A percentile compares a stretch with the other conserved stretches of the same genome.
Evolutionary conservation across 2,329 filamentous ascomycete species (phyloP).

Genomic region (Fusarium palustre): DNA sequence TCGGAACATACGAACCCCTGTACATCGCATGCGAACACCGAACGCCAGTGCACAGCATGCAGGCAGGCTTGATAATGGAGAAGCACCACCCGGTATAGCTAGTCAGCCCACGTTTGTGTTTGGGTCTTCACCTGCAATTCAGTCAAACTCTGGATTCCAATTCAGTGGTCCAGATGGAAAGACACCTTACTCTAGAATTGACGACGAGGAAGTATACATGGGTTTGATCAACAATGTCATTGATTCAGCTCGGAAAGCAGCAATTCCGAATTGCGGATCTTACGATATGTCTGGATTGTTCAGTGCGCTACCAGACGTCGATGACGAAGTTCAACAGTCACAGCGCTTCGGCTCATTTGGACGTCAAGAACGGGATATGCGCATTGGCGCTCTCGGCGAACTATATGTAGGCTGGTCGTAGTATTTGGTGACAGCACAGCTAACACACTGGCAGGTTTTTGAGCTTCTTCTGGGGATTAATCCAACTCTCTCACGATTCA

Average conservation of each 20-base stretch:
- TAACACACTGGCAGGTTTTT: constrained; percentile 52
- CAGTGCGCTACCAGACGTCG: constrained; percentile 20
- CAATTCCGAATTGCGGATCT: background rate
- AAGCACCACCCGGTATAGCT: background rate
- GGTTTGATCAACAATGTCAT: constrained; percentile 23
- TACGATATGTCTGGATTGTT: constrained; percentile 23
- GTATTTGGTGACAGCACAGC: fast-evolving
- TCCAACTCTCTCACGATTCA: constrained; percentile 51
- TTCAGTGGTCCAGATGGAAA: constrained; percentile 14
- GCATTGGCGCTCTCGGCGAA: constrained; percentile 38
- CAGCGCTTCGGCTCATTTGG: constrained; percentile 11
- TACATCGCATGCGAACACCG: background rate
- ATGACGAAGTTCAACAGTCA: constrained; percentile 19
- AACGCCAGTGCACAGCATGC: background rate
- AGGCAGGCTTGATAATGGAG: background rate
- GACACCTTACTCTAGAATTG: background rate
- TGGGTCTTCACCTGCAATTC: constrained; percentile 21
- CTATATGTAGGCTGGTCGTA: constrained; percentile 23
- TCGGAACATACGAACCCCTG: background rate
- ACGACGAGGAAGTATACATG: constrained; percentile 29
- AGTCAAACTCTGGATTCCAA: constrained; percentile 19
- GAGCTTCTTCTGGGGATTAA: constrained; percentile 52
- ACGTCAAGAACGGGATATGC: constrained; percentile 30
- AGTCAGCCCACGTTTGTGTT: constrained; percentile 34
- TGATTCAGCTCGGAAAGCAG: background rate